Percentiles rank a stretch among this genome's conserved stretches.
These are phyloP conservation scores for Amanita brunnescens DNA, from an alignment of 768 basidiomycete species.

Conservation along the genomic window DNA sequence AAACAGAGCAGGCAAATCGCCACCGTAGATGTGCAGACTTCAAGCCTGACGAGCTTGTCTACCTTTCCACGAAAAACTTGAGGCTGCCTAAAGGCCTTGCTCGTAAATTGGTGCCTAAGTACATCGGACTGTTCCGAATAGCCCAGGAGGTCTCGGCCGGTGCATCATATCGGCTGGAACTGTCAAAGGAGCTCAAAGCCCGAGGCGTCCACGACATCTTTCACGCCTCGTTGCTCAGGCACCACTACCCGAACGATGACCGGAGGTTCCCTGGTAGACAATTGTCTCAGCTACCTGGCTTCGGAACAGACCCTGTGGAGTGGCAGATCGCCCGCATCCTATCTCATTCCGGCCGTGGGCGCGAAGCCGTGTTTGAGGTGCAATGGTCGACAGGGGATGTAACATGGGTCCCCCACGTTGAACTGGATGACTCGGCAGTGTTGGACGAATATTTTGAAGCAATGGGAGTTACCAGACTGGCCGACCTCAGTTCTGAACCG, in stretches of 20 bases:
- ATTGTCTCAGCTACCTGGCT: too few relatives aligned
- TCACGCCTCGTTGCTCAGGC: too few relatives aligned
- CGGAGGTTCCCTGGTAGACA: too few relatives aligned
- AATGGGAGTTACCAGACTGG: conserved; percentile 16
- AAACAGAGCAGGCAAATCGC: neutral
- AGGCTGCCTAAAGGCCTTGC: conserved; percentile 17
- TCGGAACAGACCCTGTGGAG: too few relatives aligned
- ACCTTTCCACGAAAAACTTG: conserved; percentile 25
- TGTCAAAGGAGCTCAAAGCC: too few relatives aligned
- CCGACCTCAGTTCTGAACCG: too few relatives aligned
- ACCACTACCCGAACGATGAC: too few relatives aligned
- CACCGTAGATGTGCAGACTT: too few relatives aligned
- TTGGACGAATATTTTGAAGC: conserved; percentile 19
- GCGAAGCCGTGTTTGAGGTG: conserved; percentile 5
- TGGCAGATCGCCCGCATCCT: conserved; percentile 8
- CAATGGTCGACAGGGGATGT: conserved; percentile 10
- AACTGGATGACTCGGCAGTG: conserved; percentile 12
- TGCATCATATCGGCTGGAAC: neutral
- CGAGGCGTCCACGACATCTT: too few relatives aligned
- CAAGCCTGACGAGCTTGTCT: too few relatives aligned
- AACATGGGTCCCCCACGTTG: conserved; percentile 17
- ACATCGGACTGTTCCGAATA: conserved; percentile 17
- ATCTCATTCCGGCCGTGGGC: conserved; percentile 5
- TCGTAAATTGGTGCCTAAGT: conserved; percentile 25
- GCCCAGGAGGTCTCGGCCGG: neutral